Conservation (phyloP, 2,329 filamentous ascomycete species). For the Pseudogymnoascus destructans region DNA sequence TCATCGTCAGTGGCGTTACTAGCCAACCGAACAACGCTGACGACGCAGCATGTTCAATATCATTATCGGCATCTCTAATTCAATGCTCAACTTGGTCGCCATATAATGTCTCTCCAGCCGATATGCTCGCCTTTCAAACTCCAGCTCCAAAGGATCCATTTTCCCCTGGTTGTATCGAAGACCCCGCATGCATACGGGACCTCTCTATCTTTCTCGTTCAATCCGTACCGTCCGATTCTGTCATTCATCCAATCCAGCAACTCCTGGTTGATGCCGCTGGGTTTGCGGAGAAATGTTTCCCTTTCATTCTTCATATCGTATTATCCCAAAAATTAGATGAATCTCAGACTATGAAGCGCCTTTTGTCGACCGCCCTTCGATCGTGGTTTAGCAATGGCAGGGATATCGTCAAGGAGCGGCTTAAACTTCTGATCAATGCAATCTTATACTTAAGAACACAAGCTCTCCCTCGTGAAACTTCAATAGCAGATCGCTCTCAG, state of each 20-base stretch:
- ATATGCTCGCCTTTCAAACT: conserved; percentile 21
- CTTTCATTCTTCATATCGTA: conserved; percentile 74
- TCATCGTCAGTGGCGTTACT: conserved; percentile 35
- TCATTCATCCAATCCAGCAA: conserved; percentile 55
- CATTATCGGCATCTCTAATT: conserved; percentile 38
- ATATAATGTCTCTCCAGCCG: conserved; percentile 43
- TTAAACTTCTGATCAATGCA: conserved; percentile 61
- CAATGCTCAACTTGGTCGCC: conserved; percentile 43
- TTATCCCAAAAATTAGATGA: conserved; percentile 54
- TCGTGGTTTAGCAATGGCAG: conserved; percentile 45
- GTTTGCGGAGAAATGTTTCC: conserved; percentile 63
- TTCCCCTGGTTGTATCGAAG: conserved; percentile 28
- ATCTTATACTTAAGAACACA: conserved; percentile 84
- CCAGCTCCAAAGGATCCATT: conserved; percentile 14
- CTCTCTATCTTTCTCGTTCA: conserved; percentile 49
- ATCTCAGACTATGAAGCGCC: conserved; percentile 43
- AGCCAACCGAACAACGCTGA: conserved; percentile 7
- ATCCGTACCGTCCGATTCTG: conserved; percentile 46
- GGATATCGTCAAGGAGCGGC: conserved; percentile 41
- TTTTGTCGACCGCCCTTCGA: conserved; percentile 52
- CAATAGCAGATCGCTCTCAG: conserved; percentile 60
- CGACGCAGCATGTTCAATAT: conserved; percentile 10
- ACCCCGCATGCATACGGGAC: conserved; percentile 45
- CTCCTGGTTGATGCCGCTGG: conserved; percentile 52
- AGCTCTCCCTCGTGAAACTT: conserved; percentile 58